phyloP scores from a whole-genome alignment of 176 grass and related monocot genomes.

The Tuctoria greenei region DNA sequence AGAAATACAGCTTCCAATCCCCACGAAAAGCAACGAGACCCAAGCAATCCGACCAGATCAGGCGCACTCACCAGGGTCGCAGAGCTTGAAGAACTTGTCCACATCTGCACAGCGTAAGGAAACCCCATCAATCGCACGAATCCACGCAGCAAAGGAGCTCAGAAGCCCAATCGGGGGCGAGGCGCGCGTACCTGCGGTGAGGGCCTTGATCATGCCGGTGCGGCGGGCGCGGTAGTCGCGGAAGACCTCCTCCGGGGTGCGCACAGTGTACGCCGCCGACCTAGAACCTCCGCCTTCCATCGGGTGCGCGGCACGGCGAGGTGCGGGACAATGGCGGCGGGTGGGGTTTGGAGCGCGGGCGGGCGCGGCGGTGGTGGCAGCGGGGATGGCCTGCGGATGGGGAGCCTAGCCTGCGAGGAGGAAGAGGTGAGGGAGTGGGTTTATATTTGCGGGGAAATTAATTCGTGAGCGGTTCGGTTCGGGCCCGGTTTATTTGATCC shows the following conservation, averaged over 20 bases:
- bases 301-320: not conserved
- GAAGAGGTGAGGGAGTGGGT: conserved; percentile 18
- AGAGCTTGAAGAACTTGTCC: conserved; percentile 91
- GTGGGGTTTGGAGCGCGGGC: conserved; percentile 21
- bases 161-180: conserved; percentile 2
- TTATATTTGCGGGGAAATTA: conserved; percentile 38
- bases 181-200: conserved; percentile 62
- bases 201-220: conserved; percentile 90
- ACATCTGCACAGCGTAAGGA: conserved; percentile 62
- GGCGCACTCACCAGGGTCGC: conserved; percentile 80
- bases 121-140: conserved; percentile 35
- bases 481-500: conserved; percentile 30
- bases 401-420: conserved; percentile 35
- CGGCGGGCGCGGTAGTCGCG: conserved; percentile 81
- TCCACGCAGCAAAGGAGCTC: not conserved
- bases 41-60: conserved; percentile 40
- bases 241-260: conserved; percentile 88
- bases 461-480: conserved; percentile 38
- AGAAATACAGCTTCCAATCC: conserved; percentile 40
- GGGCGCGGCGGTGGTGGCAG: conserved; percentile 19
- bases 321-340: conserved; percentile 40
- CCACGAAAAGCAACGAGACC: no score
- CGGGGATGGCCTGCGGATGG: conserved; percentile 32
- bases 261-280: conserved; percentile 38
- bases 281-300: conserved; percentile 67